These are phyloP conservation scores for Sicyos edulis DNA, from an alignment of 306 rosid species.

Conservation along the genomic window DNA sequence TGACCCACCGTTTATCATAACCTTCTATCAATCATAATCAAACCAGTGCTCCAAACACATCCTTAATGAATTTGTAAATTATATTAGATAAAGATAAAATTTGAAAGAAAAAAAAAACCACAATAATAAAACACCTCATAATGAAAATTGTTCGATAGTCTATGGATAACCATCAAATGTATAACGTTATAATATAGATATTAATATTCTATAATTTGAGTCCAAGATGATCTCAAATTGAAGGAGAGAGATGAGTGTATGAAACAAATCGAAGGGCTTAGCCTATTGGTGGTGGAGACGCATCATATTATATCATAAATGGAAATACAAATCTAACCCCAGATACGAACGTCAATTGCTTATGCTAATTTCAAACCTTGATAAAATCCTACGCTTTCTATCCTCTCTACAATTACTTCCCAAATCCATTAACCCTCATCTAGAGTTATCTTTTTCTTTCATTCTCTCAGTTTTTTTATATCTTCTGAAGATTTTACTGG, in stretches of 20 bases:
- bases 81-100: neutral
- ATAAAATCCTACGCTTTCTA: conserved; percentile 11
- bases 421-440: neutral
- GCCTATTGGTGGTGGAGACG: neutral
- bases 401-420: neutral
- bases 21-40: too few relatives aligned
- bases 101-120: too few relatives aligned
- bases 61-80: too few relatives aligned
- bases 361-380: conserved; percentile 11
- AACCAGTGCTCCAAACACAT: too few relatives aligned
- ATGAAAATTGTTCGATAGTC: neutral
- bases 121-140: neutral
- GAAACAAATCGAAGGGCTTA: conserved; percentile 1
- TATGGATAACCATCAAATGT: neutral
- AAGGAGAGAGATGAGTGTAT: neutral
- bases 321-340: conserved; percentile 9
- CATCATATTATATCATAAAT: conserved; percentile 8
- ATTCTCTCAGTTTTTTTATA: neutral
- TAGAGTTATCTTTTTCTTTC: conserved; percentile 1
- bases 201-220: neutral
- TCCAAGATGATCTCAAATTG: neutral
- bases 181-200: neutral
- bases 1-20: too few relatives aligned
- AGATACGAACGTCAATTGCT: neutral
- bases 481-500: neutral